phyloP scores from a whole-genome alignment of 768 basidiomycete species.

The Omphalotus guepiniiformis region DNA sequence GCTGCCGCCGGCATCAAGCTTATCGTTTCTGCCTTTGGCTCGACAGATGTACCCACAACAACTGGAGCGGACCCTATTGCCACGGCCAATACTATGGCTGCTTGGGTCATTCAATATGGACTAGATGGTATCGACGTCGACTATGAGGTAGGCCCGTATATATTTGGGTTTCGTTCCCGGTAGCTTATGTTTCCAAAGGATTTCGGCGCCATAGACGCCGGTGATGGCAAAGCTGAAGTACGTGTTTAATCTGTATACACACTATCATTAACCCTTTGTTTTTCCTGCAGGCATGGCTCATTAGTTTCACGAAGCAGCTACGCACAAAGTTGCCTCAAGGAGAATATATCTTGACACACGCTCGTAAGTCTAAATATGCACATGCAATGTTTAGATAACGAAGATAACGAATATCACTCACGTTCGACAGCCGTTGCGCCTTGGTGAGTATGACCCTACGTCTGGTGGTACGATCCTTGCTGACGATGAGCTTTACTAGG shows the following conservation, averaged over 20 bases:
- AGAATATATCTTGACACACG: slow-evolving; percentile 50
- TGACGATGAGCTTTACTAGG: slow-evolving; percentile 20
- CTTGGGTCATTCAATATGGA: slow-evolving; percentile 56
- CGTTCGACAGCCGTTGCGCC: slow-evolving; percentile 41
- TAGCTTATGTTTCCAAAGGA: slow-evolving; percentile 34
- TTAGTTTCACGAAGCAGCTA: slow-evolving; percentile 49
- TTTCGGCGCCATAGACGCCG: slow-evolving; percentile 53
- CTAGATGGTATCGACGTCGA: slow-evolving; percentile 78
- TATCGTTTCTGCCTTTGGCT: slow-evolving; percentile 52
- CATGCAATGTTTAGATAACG: neutral
- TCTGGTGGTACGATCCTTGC: neutral
- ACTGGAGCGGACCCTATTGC: slow-evolving; percentile 52
- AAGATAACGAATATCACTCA: neutral
- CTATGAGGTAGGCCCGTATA: slow-evolving; percentile 43
- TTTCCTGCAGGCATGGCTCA: slow-evolving; percentile 40
- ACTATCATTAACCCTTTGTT: neutral
- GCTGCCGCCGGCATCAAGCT: slow-evolving; percentile 54
- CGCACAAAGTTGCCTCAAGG: slow-evolving; percentile 45
- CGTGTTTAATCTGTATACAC: neutral
- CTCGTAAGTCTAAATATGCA: slow-evolving; percentile 35
- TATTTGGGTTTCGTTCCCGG: neutral
- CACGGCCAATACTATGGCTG: slow-evolving; percentile 61
- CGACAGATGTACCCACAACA: slow-evolving; percentile 36
- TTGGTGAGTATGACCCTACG: slow-evolving; percentile 23
- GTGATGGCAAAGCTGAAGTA: slow-evolving; percentile 50